These are phyloP conservation scores for Pseudozyma thailandica DNA, from an alignment of 1,284 basidiomycete genomes.

Conservation along the genomic window DNA sequence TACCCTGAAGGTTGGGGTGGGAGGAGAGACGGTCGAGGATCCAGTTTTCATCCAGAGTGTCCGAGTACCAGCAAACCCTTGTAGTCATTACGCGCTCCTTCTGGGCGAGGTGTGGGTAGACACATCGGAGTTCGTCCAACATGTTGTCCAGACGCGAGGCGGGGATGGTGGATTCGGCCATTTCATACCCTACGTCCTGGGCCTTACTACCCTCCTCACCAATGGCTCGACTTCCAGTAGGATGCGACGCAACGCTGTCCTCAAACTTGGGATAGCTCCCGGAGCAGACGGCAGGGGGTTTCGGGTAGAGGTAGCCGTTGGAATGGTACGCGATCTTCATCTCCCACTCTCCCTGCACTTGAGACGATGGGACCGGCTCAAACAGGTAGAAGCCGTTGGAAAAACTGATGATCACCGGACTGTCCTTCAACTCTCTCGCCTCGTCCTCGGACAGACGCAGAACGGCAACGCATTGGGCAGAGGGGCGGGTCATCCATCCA, in stretches of 20 bases:
- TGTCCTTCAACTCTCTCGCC: constrained; percentile 73
- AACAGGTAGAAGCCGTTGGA: constrained; percentile 70
- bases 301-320: constrained; percentile 74
- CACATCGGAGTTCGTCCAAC: constrained; percentile 72
- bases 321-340: constrained; percentile 80
- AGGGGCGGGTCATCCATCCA: constrained; percentile 31
- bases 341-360: constrained; percentile 4
- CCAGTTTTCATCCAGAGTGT: constrained; percentile 70
- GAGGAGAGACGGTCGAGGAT: constrained; percentile 70
- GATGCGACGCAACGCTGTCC: not conserved
- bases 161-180: constrained; percentile 71
- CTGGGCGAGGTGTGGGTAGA: constrained; percentile 76
- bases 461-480: constrained; percentile 77
- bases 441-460: constrained; percentile 80
- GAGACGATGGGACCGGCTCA: constrained; percentile 73
- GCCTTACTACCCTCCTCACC: constrained; percentile 17
- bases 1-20: constrained; percentile 24
- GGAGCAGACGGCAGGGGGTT: constrained; percentile 43
- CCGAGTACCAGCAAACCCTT: constrained; percentile 81
- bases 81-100: constrained; percentile 72
- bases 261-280: constrained; percentile 21
- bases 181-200: constrained; percentile 16
- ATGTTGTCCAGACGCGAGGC: constrained; percentile 72
- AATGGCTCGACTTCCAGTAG: not conserved
- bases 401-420: constrained; percentile 80